phyloP scores from a whole-genome alignment of 2,329 filamentous ascomycete genomes.

The Calonectria multiphialidica region DNA sequence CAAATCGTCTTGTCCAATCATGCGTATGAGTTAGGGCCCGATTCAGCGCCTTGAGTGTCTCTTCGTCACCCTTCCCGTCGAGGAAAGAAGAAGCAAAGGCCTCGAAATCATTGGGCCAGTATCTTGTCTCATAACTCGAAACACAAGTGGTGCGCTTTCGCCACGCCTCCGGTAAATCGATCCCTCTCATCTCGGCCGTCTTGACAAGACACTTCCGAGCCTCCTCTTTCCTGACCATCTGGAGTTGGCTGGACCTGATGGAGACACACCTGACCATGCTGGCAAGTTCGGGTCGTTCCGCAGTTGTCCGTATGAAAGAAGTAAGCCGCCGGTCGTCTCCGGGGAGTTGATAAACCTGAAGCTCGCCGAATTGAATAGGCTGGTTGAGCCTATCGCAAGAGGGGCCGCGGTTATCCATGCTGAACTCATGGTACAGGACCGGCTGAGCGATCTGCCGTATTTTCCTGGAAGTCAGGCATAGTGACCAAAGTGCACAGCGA shows the following conservation, averaged over 20 bases:
- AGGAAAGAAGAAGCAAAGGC: not conserved
- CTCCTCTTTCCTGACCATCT: not conserved
- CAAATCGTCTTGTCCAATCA: not conserved
- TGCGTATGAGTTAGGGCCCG: not conserved
- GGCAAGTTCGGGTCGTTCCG: constrained; percentile 20
- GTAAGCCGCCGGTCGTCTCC: constrained; percentile 2
- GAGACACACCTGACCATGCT: constrained; percentile 11
- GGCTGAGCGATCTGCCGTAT: constrained; percentile 19
- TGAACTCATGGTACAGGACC: constrained; percentile 33
- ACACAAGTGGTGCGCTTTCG: not conserved
- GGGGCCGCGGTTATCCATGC: constrained; percentile 4
- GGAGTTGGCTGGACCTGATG: not conserved
- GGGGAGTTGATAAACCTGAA: not conserved
- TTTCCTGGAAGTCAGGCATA: constrained; percentile 27
- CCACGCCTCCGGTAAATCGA: not conserved
- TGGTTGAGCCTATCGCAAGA: constrained; percentile 5
- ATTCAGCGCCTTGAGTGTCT: not conserved
- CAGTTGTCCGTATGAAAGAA: constrained; percentile 22
- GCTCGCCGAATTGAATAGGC: not conserved
- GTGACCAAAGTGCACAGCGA: constrained; percentile 9
- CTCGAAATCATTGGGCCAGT: not conserved
- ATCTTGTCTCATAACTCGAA: not conserved
- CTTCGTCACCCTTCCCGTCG: not conserved
- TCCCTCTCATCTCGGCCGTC: not conserved
- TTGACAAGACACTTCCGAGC: constrained; percentile 9